These are phyloP conservation scores for Pseudoscleropodium purum DNA, from an alignment of 225 moss, liverwort and hornwort species.

Conservation along the genomic window DNA sequence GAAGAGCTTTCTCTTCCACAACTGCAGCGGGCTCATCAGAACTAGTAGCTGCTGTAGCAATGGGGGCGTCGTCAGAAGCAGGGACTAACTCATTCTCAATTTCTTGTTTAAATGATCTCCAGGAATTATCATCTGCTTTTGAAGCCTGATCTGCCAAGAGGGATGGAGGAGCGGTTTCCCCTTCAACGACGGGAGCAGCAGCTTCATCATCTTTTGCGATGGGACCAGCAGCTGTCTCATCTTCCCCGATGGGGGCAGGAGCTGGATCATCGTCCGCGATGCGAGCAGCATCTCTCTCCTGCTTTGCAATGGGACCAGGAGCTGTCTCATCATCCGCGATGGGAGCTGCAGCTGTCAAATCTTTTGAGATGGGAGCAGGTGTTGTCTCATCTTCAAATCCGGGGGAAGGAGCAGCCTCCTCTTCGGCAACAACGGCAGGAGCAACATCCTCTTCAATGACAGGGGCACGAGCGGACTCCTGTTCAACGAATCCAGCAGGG, in stretches of 20 bases:
- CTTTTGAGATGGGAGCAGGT: not conserved
- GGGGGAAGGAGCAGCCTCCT: not conserved
- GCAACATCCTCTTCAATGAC: not conserved
- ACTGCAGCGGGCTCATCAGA: not conserved
- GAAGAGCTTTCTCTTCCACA: not conserved
- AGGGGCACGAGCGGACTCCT: not conserved
- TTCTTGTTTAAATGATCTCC: not conserved
- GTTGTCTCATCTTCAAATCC: not conserved
- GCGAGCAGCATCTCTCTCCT: not conserved
- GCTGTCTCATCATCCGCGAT: not conserved
- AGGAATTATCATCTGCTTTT: not conserved
- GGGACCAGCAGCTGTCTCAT: not conserved
- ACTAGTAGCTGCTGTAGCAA: not conserved
- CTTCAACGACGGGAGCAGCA: not conserved
- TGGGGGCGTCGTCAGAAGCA: not conserved
- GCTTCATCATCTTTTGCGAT: not conserved
- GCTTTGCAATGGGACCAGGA: not conserved
- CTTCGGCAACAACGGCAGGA: not conserved
- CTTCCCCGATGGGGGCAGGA: not conserved
- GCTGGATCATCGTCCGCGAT: not conserved
- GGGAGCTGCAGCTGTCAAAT: not conserved
- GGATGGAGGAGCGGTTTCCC: not conserved
- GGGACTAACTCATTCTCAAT: not conserved
- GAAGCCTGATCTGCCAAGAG: not conserved
- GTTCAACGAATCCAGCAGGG: not conserved